Evolutionary conservation across 2,329 filamentous ascomycete species (phyloP), one percentile per base, ranked within the genome.

Genomic region (Fusarium penzigii): DNA sequence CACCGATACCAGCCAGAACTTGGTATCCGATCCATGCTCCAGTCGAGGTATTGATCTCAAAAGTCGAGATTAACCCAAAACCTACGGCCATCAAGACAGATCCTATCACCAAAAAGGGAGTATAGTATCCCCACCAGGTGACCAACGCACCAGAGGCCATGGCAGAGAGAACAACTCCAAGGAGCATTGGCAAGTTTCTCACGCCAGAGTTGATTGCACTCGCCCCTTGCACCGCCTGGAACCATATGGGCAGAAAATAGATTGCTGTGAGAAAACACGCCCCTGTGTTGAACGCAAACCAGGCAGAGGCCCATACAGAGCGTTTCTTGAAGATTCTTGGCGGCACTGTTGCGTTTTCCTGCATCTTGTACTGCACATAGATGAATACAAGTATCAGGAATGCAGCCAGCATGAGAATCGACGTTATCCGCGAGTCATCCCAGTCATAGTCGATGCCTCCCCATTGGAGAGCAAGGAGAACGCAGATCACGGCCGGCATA

Each of bases 391-490:
- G n/a, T 13, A 73, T 61, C 3, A 74, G 56, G 11, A 74, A 51
- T 1, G 48, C 64, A 5, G 69, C 66, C 0, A 70, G 49, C 51
- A 72, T 63, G 13, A 73, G 64, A 1, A 73, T 59, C 20, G 58
- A 63, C 1, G 62, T 64, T 14, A 68, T 62, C 17, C 38, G 55
- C 16, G 51, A 59, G 47, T 57, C 53, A 44, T 43, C 56, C 67
- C 62, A 70, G 5, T 57, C 51, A 40, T 74, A 73, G 46, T 67
- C 69, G 32, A 65, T 65, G 8, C 74, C 75, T 25, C 75, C 75
- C 76, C 76, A 81, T 52, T 80, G 77, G 6, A 82, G 66, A n/a
- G 78, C 78, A 1, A 82, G 67, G 0, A 81, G 61, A 16, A 80
- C 68, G 55, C 75, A 80, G 17, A 79, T 65, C 8, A 79, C 68